Conservation (phyloP, 2,329 filamentous ascomycete species). For the Aspergillus fructus region DNA sequence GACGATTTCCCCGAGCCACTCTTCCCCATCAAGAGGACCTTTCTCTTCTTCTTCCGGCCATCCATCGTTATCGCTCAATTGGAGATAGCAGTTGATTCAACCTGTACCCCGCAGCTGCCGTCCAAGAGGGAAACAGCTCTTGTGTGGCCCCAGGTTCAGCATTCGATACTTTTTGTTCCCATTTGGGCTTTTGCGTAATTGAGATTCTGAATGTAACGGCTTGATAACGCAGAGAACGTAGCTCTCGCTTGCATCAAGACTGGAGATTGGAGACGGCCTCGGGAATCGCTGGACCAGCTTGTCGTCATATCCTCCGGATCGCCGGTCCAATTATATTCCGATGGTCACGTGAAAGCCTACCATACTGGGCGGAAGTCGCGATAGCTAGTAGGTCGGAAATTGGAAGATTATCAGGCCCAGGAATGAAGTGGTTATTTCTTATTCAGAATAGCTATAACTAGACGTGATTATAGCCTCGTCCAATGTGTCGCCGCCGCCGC, state of each 20-base stretch:
- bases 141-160: slow-evolving; percentile 4
- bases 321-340: slow-evolving; percentile 11
- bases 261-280: neutral
- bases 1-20: slow-evolving; percentile 96
- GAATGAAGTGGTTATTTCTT: neutral
- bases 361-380: neutral
- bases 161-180: neutral
- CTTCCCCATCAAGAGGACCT: slow-evolving; percentile 89
- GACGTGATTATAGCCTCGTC: slow-evolving; percentile 3
- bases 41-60: slow-evolving; percentile 70
- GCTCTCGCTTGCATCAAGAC: neutral
- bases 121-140: slow-evolving; percentile 5
- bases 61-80: slow-evolving; percentile 37
- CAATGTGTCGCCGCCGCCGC: neutral
- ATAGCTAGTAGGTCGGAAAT: too few relatives aligned
- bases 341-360: slow-evolving; percentile 4
- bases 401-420: too few relatives aligned
- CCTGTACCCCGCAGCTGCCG: slow-evolving; percentile 16
- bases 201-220: neutral
- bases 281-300: slow-evolving; percentile 11
- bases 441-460: neutral
- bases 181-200: neutral
- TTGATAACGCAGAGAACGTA: neutral
- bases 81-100: slow-evolving; percentile 3
- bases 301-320: neutral